Percentiles rank a stretch among this genome's conserved stretches.
phyloP scores from a whole-genome alignment of 129 eudicot genomes.

The Apium graveolens region DNA sequence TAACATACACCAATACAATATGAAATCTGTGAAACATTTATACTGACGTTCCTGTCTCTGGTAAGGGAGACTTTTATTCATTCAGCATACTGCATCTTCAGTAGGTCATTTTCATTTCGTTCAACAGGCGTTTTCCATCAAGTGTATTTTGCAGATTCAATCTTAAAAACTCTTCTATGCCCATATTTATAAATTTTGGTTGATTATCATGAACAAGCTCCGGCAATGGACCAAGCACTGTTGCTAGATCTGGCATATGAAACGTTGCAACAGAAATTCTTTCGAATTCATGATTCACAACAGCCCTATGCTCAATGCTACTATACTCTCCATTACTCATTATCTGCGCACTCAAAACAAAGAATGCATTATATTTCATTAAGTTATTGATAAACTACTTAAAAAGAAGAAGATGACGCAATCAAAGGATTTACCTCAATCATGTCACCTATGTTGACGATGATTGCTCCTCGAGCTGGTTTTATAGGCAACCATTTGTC shows the following conservation, averaged over 20 bases:
- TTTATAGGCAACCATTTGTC: constrained; percentile 3
- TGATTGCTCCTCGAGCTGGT: not conserved
- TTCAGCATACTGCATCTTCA: not conserved
- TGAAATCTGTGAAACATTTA: not conserved
- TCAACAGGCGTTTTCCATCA: not conserved
- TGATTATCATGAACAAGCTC: not conserved
- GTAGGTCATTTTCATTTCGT: not conserved
- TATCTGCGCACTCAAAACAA: constrained; percentile 14
- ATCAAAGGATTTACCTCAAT: not conserved
- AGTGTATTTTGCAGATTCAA: not conserved
- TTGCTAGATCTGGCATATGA: constrained; percentile 13
- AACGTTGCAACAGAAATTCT: constrained; percentile 24
- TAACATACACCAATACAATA: not conserved
- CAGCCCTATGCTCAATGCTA: constrained; percentile 28
- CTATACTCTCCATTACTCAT: constrained; percentile 19
- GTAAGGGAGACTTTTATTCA: not conserved
- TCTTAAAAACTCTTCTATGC: not conserved
- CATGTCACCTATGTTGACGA: not conserved
- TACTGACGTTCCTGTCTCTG: too few relatives aligned
- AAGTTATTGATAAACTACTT: not conserved
- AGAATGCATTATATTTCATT: not conserved
- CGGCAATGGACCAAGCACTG: not conserved
- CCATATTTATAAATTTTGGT: not conserved
- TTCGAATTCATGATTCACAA: constrained; percentile 8
- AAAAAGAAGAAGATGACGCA: too few relatives aligned